Conservation (phyloP, 2,329 filamentous ascomycete genomes). For the Fusarium sp. region DNA sequence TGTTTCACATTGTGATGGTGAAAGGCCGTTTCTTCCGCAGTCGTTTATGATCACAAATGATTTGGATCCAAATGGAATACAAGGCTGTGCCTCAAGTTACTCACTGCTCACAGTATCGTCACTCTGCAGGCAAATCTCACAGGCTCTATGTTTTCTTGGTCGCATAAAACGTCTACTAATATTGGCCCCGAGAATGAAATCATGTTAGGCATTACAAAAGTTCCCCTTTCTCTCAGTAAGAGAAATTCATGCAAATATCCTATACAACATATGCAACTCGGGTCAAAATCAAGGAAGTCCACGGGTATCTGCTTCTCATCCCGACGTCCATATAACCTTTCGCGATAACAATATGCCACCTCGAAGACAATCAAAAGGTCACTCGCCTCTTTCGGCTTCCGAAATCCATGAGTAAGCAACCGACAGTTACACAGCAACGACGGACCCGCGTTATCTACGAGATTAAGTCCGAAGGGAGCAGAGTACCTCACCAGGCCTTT, state of each 20-base stretch:
- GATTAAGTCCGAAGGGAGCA: neutral
- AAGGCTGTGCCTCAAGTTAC: too few relatives aligned
- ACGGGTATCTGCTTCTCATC: neutral
- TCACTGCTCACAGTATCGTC: neutral
- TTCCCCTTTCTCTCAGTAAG: too few relatives aligned
- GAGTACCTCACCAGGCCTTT: neutral
- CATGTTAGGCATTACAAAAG: too few relatives aligned
- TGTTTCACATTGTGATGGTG: neutral
- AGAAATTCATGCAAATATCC: too few relatives aligned
- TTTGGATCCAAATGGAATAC: too few relatives aligned
- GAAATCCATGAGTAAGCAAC: neutral
- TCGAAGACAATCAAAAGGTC: fast-evolving
- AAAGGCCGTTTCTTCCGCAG: neutral
- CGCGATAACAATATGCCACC: neutral
- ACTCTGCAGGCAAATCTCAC: neutral
- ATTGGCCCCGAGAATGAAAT: too few relatives aligned
- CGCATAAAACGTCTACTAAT: too few relatives aligned
- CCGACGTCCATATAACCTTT: fast-evolving
- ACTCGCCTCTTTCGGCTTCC: constrained; percentile 12
- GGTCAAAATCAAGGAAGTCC: neutral
- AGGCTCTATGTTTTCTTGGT: too few relatives aligned
- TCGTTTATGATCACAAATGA: neutral
- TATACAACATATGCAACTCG: neutral
- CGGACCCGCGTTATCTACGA: neutral
- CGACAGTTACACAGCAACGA: neutral